phyloP scores from a whole-genome alignment of 78 protist species.

The Dictyostelium intermedium region DNA sequence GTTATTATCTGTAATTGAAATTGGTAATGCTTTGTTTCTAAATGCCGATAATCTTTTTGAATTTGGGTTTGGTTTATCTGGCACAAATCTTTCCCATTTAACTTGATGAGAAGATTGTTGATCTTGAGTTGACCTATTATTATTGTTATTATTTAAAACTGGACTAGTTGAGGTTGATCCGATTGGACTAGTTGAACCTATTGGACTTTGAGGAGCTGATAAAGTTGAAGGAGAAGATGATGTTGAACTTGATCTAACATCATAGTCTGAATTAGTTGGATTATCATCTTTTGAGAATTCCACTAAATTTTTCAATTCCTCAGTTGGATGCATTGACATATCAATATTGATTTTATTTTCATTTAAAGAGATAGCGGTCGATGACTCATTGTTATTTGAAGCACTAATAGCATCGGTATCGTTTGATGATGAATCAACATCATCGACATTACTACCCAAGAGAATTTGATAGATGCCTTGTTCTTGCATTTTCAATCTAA shows the following conservation, averaged over 20 bases:
- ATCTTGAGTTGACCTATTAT: neutral
- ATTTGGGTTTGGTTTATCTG: slow-evolving; percentile 8
- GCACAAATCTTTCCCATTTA: slow-evolving; percentile 9
- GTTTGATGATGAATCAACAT: neutral
- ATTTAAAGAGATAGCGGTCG: neutral
- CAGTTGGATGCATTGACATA: slow-evolving; percentile 24
- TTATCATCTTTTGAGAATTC: neutral
- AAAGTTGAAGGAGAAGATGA: neutral
- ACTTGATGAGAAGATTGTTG: neutral
- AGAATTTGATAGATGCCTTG: slow-evolving; percentile 26
- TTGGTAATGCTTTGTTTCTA: neutral
- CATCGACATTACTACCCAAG: neutral
- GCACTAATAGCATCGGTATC: neutral
- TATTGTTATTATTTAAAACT: neutral
- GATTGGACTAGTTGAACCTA: neutral
- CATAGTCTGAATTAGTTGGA: neutral
- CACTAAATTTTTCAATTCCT: slow-evolving; percentile 11
- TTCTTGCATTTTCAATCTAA: neutral
- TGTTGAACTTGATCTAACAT: slow-evolving; percentile 1
- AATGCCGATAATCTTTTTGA: slow-evolving; percentile 33
- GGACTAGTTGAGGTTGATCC: neutral
- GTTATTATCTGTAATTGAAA: neutral
- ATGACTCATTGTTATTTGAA: neutral
- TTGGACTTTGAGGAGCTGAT: neutral
- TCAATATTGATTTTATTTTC: slow-evolving; percentile 10